phyloP scores from a whole-genome alignment of 805 yeast species.

The Myxozyma sirexii region DNA sequence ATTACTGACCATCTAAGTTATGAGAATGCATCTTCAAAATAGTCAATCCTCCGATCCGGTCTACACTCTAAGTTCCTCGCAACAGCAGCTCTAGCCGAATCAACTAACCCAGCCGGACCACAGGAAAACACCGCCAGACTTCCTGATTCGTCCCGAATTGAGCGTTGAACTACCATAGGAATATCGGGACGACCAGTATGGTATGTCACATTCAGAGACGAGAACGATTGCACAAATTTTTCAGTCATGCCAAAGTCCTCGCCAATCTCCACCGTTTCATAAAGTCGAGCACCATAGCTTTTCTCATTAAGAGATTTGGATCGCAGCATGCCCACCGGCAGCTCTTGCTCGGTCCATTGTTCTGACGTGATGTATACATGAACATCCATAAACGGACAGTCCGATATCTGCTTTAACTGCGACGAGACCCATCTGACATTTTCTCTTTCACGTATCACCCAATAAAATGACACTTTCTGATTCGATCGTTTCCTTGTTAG shows the following conservation, averaged over 20 bases:
- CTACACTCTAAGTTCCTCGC: conserved; percentile 47
- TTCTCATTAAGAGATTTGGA: conserved; percentile 8
- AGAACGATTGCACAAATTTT: not conserved
- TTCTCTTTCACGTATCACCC: conserved; percentile 11
- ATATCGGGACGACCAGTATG: conserved; percentile 51
- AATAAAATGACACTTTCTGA: conserved; percentile 10
- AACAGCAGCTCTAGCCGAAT: conserved; percentile 55
- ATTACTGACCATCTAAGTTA: conserved; percentile 32
- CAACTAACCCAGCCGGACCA: conserved; percentile 65
- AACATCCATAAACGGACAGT: conserved; percentile 8
- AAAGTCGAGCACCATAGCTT: conserved; percentile 2
- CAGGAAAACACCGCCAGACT: conserved; percentile 59
- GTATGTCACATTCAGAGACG: conserved; percentile 9
- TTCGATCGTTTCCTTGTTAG: conserved; percentile 1
- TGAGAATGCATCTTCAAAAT: conserved; percentile 79
- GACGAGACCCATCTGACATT: conserved; percentile 15
- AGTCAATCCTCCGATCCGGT: conserved; percentile 58
- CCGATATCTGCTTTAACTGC: conserved; percentile 6
- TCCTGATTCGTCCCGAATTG: conserved; percentile 43
- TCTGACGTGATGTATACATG: conserved; percentile 14
- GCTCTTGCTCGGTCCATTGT: not conserved
- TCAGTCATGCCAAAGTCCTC: conserved; percentile 4
- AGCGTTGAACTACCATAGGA: conserved; percentile 42
- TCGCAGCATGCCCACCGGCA: not conserved
- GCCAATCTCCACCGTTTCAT: conserved; percentile 8